Percentiles rank a stretch among this genome's conserved stretches.
These are phyloP conservation scores for Cicer judaicum DNA, from an alignment of 306 rosid species.

Conservation along the genomic window DNA sequence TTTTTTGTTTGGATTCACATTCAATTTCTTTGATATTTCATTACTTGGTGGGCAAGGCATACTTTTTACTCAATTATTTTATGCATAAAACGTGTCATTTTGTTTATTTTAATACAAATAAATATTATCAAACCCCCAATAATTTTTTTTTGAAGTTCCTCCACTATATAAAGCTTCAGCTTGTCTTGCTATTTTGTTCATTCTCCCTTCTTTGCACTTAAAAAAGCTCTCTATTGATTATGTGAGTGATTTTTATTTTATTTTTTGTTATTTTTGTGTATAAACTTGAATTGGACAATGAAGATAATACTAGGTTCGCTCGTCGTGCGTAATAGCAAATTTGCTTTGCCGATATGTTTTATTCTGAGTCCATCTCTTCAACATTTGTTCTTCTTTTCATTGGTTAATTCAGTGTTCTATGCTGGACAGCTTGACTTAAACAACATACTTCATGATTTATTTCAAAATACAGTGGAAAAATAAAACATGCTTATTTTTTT, in stretches of 20 bases:
- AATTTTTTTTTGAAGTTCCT: neutral
- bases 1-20: constrained; percentile 2
- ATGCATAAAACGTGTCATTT: neutral
- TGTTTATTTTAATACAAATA: neutral
- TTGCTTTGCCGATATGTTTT: constrained; percentile 41
- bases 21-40: constrained; percentile 1
- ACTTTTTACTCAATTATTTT: neutral
- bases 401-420: neutral
- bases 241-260: no score
- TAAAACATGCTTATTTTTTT: no score
- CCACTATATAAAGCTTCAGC: constrained; percentile 37
- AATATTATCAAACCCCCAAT: neutral
- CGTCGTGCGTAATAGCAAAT: constrained; percentile 45
- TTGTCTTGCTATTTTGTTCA: constrained; percentile 11
- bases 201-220: neutral
- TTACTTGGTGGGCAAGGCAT: constrained; percentile 42
- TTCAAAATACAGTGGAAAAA: no score
- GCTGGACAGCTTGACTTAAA: neutral
- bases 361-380: constrained; percentile 32
- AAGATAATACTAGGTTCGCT: constrained; percentile 42
- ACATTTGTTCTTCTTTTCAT: neutral
- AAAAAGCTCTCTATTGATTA: neutral
- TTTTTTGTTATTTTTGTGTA: no score
- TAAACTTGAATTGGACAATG: constrained; percentile 29
- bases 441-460: no score